Evolutionary conservation across 805 yeast species (phyloP).

Genomic region (Starmerella sp.): DNA sequence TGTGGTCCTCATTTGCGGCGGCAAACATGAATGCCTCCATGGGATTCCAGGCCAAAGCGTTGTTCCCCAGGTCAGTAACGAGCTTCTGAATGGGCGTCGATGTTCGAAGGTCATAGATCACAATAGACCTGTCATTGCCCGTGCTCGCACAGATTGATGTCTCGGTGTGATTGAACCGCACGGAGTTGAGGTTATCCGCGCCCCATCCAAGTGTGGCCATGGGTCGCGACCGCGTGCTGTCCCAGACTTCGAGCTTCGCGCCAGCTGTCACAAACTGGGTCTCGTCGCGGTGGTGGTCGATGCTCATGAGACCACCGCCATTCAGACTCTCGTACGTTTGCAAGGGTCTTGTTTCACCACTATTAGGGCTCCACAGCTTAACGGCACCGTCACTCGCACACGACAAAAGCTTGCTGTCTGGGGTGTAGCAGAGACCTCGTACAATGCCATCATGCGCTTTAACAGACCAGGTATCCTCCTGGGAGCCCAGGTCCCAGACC

Average conservation of each 20-base stretch:
- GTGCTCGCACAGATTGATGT: slow-evolving; percentile 80
- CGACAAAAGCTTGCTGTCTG: slow-evolving; percentile 51
- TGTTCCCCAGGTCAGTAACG: slow-evolving; percentile 69
- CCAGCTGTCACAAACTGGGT: slow-evolving; percentile 85
- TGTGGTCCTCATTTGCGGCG: slow-evolving; percentile 88
- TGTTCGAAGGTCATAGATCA: slow-evolving; percentile 81
- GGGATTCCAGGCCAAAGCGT: slow-evolving; percentile 90
- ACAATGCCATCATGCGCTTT: slow-evolving; percentile 87
- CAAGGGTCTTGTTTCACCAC: slow-evolving; percentile 41
- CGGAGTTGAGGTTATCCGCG: slow-evolving; percentile 76
- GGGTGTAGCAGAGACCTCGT: slow-evolving; percentile 71
- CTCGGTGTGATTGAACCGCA: slow-evolving; percentile 81
- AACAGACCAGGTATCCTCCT: slow-evolving; percentile 63
- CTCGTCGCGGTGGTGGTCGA: slow-evolving; percentile 76
- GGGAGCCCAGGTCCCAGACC: slow-evolving; percentile 79
- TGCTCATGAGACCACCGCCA: slow-evolving; percentile 59
- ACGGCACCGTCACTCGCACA: slow-evolving; percentile 87
- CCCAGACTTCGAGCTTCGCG: slow-evolving; percentile 85
- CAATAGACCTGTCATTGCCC: slow-evolving; percentile 75
- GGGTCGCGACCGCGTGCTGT: slow-evolving; percentile 65
- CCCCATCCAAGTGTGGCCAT: slow-evolving; percentile 84
- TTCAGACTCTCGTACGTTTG: slow-evolving; percentile 69
- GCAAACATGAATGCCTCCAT: slow-evolving; percentile 94
- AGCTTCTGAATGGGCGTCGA: slow-evolving; percentile 87
- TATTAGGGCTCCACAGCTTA: slow-evolving; percentile 64